These are phyloP conservation scores for Colletotrichum karsti DNA, from an alignment of 2,329 filamentous ascomycete genomes.

Conservation along the genomic window DNA sequence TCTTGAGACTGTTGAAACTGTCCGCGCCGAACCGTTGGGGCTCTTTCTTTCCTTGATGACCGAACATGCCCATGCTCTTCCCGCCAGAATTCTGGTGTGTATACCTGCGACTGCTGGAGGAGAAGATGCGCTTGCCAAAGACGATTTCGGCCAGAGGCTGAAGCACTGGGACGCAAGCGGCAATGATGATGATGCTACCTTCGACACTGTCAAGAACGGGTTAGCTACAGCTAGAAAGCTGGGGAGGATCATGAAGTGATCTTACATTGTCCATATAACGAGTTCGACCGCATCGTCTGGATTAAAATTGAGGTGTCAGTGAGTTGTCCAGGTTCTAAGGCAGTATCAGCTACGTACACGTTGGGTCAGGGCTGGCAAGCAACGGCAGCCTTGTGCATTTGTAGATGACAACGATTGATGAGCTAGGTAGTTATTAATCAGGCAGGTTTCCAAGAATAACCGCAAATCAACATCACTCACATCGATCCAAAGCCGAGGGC, in stretches of 20 bases:
- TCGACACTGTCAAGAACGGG: conserved; percentile 35
- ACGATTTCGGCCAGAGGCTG: conserved; percentile 35
- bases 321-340: too few relatives aligned
- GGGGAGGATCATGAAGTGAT: too few relatives aligned
- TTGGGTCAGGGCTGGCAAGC: conserved; percentile 34
- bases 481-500: conserved; percentile 49
- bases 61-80: neutral
- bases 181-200: conserved; percentile 43
- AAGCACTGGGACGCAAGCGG: conserved; percentile 43
- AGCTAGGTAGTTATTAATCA: too few relatives aligned
- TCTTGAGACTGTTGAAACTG: neutral
- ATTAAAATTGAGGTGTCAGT: neutral
- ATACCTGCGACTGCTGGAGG: neutral
- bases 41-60: neutral
- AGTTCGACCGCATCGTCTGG: conserved; percentile 48
- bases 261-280: conserved; percentile 54
- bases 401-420: conserved; percentile 37
- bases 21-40: neutral
- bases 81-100: neutral
- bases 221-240: rapidly evolving
- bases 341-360: conserved; percentile 19
- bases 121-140: conserved; percentile 20
- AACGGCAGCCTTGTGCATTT: conserved; percentile 46
- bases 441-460: too few relatives aligned
- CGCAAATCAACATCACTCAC: too few relatives aligned